Conservation (phyloP, 176 grass and related monocot genomes). For the Echinochloa phyllopogon region DNA sequence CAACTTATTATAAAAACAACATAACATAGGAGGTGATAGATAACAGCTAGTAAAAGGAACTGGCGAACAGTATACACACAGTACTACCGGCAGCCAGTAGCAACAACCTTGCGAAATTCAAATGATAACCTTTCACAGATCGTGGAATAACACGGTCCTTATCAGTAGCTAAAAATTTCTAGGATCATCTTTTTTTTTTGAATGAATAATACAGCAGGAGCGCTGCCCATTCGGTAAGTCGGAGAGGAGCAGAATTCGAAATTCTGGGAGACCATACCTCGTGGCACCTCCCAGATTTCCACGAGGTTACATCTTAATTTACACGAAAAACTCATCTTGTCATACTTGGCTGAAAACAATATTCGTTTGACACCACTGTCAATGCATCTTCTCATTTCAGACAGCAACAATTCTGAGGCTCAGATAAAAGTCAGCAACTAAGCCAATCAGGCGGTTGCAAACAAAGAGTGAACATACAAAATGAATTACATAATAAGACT, state of each 20-base stretch:
- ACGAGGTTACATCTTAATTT: neutral
- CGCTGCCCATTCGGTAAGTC: neutral
- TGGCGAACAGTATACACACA: neutral
- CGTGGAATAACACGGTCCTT: neutral
- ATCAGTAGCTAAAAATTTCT: neutral
- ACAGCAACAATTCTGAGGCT: neutral
- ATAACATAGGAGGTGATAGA: neutral
- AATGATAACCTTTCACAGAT: neutral
- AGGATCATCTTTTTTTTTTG: too few relatives aligned
- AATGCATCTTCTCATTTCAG: neutral
- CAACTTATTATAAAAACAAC: neutral
- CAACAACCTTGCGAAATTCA: neutral
- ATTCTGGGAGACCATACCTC: neutral
- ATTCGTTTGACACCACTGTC: neutral
- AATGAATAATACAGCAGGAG: neutral
- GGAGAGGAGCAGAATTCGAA: neutral
- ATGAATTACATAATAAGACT: neutral
- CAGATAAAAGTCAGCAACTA: neutral
- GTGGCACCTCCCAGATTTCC: neutral
- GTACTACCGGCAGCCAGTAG: neutral
- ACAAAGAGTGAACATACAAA: neutral
- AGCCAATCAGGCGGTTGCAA: neutral
- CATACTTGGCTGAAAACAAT: neutral
- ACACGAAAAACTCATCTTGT: neutral
- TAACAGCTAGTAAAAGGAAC: neutral